Conservation (phyloP, 352 stramenopile species). For the Phytophthora colocasiae region DNA sequence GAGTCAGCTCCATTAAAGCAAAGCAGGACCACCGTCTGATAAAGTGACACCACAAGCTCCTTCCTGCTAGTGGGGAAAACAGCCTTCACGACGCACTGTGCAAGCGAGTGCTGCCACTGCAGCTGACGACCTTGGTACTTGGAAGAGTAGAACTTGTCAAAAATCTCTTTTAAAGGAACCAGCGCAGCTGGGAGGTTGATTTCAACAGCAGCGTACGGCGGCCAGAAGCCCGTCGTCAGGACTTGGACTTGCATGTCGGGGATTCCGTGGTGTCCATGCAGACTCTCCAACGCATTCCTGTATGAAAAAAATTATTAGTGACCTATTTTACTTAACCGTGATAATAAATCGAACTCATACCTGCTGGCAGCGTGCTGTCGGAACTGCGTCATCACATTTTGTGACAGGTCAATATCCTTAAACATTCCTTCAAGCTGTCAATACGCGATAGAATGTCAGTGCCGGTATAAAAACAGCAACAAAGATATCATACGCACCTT, state of each 20-base stretch:
- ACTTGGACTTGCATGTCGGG: slow-evolving; percentile 97
- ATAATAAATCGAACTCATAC: slow-evolving; percentile 32
- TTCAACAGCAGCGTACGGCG: slow-evolving; percentile 90
- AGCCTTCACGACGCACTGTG: slow-evolving; percentile 89
- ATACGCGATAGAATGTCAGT: slow-evolving; percentile 15
- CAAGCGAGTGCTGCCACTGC: slow-evolving; percentile 92
- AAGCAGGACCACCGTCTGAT: slow-evolving; percentile 87
- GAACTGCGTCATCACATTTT: slow-evolving; percentile 95
- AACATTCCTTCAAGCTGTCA: slow-evolving; percentile 98
- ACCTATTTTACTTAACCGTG: neutral
- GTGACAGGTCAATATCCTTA: slow-evolving; percentile 98
- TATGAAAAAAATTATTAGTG: slow-evolving; percentile 8
- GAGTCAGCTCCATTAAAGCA: slow-evolving; percentile 79
- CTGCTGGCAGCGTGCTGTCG: slow-evolving; percentile 79
- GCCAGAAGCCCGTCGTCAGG: slow-evolving; percentile 98
- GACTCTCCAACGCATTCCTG: slow-evolving; percentile 57
- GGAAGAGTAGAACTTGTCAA: slow-evolving; percentile 90
- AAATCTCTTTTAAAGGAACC: slow-evolving; percentile 80
- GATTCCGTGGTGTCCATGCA: slow-evolving; percentile 44
- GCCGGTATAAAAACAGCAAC: slow-evolving; percentile 1
- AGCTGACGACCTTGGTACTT: slow-evolving; percentile 91
- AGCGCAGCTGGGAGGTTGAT: slow-evolving; percentile 78
- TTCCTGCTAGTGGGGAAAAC: slow-evolving; percentile 85
- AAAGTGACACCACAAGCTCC: slow-evolving; percentile 89
- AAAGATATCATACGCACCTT: slow-evolving; percentile 69